Evolutionary conservation across 306 rosid species (phyloP).

Genomic region (Sesbania bispinosa): DNA sequence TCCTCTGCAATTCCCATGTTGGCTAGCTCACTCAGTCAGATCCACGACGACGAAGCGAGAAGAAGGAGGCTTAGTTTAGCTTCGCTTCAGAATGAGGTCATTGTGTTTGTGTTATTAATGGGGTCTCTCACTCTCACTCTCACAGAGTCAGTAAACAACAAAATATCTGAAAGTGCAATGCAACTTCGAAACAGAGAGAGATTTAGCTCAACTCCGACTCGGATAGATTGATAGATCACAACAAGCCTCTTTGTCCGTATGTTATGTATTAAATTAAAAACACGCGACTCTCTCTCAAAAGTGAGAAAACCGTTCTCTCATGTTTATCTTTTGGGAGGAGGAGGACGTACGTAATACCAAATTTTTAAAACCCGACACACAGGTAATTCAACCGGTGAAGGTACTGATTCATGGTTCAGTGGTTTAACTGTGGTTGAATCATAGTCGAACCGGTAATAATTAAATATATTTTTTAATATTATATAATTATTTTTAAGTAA

Average conservation of each 20-base stretch:
- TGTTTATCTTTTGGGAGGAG: background rate
- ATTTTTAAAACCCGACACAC: no score
- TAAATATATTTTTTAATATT: no score
- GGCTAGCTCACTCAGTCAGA: background rate
- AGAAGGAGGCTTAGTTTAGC: no score
- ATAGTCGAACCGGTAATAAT: no score
- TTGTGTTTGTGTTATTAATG: no score
- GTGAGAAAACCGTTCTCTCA: no score
- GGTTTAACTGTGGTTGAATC: no score
- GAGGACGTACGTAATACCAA: no score
- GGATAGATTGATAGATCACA: conserved; percentile 10
- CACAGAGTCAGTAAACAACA: background rate
- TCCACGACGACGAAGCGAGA: background rate
- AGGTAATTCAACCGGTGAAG: no score
- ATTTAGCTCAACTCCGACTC: background rate
- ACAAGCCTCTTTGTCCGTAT: conserved; percentile 7
- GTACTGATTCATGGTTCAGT: no score
- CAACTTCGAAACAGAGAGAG: background rate
- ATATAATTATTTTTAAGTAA: no score
- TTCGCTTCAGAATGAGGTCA: no score
- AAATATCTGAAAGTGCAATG: conserved; percentile 22
- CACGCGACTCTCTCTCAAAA: background rate
- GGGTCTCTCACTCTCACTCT: background rate
- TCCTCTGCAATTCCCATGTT: conserved; percentile 67
- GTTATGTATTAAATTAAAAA: background rate